phyloP scores from a whole-genome alignment of 768 basidiomycete genomes.

The Suillus subaureus region DNA sequence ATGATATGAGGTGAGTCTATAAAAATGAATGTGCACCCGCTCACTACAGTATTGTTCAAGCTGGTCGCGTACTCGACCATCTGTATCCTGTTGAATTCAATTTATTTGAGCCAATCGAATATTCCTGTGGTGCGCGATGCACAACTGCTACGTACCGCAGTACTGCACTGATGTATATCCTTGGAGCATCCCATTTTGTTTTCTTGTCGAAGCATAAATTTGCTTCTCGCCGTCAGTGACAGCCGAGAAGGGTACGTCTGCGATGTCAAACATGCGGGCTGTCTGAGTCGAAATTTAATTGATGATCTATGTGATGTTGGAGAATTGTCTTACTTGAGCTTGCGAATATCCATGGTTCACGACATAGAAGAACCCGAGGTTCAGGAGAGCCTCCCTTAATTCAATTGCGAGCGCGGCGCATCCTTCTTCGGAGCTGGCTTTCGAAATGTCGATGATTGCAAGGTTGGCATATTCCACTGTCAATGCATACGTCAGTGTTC shows the following conservation, averaged over 20 bases:
- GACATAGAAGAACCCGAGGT: conserved; percentile 45
- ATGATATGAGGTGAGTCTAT: not conserved
- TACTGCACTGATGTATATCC: conserved; percentile 55
- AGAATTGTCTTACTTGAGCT: conserved; percentile 29
- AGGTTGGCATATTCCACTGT: conserved; percentile 54
- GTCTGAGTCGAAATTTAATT: conserved; percentile 33
- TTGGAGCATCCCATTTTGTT: conserved; percentile 47
- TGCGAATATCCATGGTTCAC: conserved; percentile 41
- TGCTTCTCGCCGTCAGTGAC: conserved; percentile 47
- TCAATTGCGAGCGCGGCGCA: conserved; percentile 40
- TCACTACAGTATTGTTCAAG: conserved; percentile 64
- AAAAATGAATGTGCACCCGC: conserved; percentile 14
- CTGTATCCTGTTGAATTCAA: conserved; percentile 49
- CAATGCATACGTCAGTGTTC: conserved; percentile 18
- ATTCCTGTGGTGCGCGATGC: not conserved
- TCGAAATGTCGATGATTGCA: conserved; percentile 52
- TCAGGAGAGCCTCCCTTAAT: conserved; percentile 48
- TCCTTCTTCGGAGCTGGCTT: conserved; percentile 39
- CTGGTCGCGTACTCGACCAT: conserved; percentile 62
- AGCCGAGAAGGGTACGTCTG: conserved; percentile 44
- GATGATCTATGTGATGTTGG: not conserved
- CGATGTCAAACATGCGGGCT: conserved; percentile 50
- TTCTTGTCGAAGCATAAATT: conserved; percentile 40
- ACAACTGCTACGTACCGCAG: conserved; percentile 38
- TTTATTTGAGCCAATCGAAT: not conserved